These are phyloP conservation scores for Ceratobasidium papillatum DNA, from an alignment of 1,284 basidiomycete genomes.

Conservation along the genomic window DNA sequence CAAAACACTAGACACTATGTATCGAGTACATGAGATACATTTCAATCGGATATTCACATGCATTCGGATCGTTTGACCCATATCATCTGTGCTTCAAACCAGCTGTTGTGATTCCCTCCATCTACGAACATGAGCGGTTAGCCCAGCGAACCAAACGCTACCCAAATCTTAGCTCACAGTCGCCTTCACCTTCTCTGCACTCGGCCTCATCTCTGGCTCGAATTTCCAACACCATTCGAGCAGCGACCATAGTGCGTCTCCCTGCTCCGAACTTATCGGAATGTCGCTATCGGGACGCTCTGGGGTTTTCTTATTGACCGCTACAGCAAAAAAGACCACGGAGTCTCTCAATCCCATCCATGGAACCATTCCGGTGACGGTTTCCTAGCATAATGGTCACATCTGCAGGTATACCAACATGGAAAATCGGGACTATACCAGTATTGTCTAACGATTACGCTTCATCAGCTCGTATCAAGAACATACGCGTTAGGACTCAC, in stretches of 20 bases:
- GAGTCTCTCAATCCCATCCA: neutral
- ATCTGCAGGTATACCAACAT: neutral
- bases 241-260: neutral
- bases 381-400: neutral
- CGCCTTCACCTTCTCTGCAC: neutral
- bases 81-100: too few relatives aligned
- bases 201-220: neutral
- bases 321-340: neutral
- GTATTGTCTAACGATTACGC: neutral
- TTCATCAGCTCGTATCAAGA: neutral
- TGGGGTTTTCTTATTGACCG: neutral
- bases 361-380: neutral
- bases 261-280: neutral
- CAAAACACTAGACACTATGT: too few relatives aligned
- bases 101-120: too few relatives aligned
- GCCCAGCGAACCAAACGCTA: too few relatives aligned
- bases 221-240: neutral
- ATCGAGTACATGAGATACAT: too few relatives aligned
- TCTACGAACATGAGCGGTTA: too few relatives aligned
- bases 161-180: too few relatives aligned
- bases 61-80: too few relatives aligned
- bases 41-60: too few relatives aligned
- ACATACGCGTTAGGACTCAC: neutral
- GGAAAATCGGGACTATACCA: too few relatives aligned
- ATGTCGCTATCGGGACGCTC: neutral